Evolutionary conservation across 139 green algal species (phyloP).

Genomic region (Haematococcus sp.): DNA sequence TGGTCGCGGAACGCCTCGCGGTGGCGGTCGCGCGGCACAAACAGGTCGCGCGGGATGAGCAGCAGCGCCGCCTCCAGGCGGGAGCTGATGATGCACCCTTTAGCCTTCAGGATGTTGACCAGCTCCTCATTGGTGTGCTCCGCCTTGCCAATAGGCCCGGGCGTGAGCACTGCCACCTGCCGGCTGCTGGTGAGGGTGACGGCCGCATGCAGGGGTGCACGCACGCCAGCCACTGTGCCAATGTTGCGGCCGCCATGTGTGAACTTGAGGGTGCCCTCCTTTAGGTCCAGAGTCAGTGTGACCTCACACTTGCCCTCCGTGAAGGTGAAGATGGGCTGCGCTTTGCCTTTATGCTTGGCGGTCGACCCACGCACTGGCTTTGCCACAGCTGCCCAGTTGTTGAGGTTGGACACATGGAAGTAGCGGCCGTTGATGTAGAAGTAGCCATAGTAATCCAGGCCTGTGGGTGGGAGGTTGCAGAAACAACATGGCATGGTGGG

Average conservation of each 20-base stretch:
- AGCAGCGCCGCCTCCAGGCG: conserved; percentile 53
- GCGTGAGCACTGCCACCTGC: conserved; percentile 35
- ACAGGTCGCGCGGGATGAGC: conserved; percentile 50
- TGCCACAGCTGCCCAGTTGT: conserved; percentile 48
- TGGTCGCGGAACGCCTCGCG: conserved; percentile 60
- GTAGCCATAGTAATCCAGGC: conserved; percentile 62
- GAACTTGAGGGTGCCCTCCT: conserved; percentile 61
- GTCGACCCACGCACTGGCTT: conserved; percentile 53
- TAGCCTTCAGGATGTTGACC: conserved; percentile 60
- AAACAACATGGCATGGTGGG: not conserved
- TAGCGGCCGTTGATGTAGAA: conserved; percentile 67
- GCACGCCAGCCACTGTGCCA: conserved; percentile 55
- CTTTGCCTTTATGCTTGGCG: conserved; percentile 54
- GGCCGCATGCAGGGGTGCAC: conserved; percentile 51
- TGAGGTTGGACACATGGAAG: conserved; percentile 57
- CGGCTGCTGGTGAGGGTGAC: conserved; percentile 51
- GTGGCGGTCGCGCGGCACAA: conserved; percentile 55
- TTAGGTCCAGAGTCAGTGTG: conserved; percentile 41
- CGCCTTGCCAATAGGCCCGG: conserved; percentile 53
- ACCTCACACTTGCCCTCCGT: conserved; percentile 50
- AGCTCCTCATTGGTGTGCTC: conserved; percentile 67
- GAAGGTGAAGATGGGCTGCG: conserved; percentile 51
- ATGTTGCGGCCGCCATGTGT: conserved; percentile 44
- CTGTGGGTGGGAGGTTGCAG: not conserved
- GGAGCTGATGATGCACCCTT: conserved; percentile 35